phyloP scores from a whole-genome alignment of 2,329 filamentous ascomycete genomes.

The Fusarium protoensiforme region DNA sequence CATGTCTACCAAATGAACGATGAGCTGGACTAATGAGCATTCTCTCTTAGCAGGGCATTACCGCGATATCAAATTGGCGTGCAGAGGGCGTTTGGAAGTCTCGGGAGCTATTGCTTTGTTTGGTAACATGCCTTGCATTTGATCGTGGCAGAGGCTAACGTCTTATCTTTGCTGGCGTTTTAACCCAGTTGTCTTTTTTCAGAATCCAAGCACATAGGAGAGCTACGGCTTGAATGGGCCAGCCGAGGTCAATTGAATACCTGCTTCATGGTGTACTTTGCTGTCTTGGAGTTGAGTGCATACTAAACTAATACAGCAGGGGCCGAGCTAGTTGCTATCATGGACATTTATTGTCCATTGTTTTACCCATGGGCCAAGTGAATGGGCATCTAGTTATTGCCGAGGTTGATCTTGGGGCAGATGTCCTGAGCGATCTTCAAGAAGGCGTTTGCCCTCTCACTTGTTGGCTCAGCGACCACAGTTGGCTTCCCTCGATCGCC shows the following conservation, averaged over 20 bases:
- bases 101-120: conserved; percentile 44
- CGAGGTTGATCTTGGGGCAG: conserved; percentile 55
- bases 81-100: conserved; percentile 41
- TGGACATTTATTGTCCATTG: not conserved
- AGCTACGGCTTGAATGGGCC: conserved; percentile 19
- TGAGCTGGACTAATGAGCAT: conserved; percentile 71
- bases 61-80: conserved; percentile 29
- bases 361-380: conserved; percentile 9
- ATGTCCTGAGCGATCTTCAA: conserved; percentile 72
- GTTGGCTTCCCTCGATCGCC: conserved; percentile 90
- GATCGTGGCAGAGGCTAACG: conserved; percentile 57
- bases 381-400: conserved; percentile 5
- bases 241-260: conserved; percentile 37
- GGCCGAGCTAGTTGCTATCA: not conserved
- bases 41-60: conserved; percentile 41
- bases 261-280: conserved; percentile 12
- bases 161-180: conserved; percentile 41
- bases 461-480: conserved; percentile 85
- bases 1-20: conserved; percentile 86
- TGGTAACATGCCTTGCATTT: conserved; percentile 51
- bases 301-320: conserved; percentile 35
- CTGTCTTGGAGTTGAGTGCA: conserved; percentile 16
- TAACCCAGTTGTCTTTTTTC: conserved; percentile 31
- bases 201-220: conserved; percentile 38
- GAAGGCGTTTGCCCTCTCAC: conserved; percentile 78